Evolutionary conservation across 768 basidiomycete genomes (phyloP).

Genomic region (Leccinum sublutescens): DNA sequence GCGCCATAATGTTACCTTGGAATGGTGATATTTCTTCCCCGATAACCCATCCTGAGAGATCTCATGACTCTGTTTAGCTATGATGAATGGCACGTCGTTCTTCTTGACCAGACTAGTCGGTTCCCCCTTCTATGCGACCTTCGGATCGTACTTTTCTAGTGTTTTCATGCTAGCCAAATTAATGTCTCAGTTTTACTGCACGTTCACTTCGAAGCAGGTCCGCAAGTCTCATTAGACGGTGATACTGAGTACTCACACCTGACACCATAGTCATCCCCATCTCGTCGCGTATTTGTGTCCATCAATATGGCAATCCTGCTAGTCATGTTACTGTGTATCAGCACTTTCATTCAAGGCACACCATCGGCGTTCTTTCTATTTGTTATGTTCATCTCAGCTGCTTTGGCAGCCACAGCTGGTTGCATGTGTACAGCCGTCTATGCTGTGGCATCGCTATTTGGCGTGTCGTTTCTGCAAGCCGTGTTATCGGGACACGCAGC

Average conservation of each 20-base stretch:
- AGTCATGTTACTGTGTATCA: constrained; percentile 58
- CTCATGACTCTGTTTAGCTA: constrained; percentile 43
- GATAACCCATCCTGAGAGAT: neutral
- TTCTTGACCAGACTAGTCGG: constrained; percentile 68
- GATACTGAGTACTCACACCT: constrained; percentile 4
- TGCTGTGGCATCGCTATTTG: constrained; percentile 81
- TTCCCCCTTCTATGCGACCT: constrained; percentile 57
- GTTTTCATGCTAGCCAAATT: constrained; percentile 67
- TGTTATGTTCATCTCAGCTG: constrained; percentile 56
- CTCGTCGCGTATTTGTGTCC: constrained; percentile 52
- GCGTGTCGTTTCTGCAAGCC: constrained; percentile 66
- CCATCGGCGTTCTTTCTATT: constrained; percentile 63
- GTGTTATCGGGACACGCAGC: constrained; percentile 86
- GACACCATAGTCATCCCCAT: constrained; percentile 52
- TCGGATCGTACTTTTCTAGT: constrained; percentile 65
- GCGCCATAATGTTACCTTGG: constrained; percentile 82
- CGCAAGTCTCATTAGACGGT: constrained; percentile 20
- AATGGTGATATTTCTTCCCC: constrained; percentile 59
- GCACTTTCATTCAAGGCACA: constrained; percentile 57
- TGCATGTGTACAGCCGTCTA: constrained; percentile 78
- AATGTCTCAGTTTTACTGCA: constrained; percentile 70
- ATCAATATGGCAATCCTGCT: constrained; percentile 52
- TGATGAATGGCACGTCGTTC: constrained; percentile 85
- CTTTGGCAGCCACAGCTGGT: constrained; percentile 60
- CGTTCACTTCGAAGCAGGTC: constrained; percentile 65